Percentiles rank a stretch among this genome's conserved stretches.
These are phyloP conservation scores for Cyathus pygmaeus DNA, from an alignment of 1,284 basidiomycete species.

Conservation along the genomic window DNA sequence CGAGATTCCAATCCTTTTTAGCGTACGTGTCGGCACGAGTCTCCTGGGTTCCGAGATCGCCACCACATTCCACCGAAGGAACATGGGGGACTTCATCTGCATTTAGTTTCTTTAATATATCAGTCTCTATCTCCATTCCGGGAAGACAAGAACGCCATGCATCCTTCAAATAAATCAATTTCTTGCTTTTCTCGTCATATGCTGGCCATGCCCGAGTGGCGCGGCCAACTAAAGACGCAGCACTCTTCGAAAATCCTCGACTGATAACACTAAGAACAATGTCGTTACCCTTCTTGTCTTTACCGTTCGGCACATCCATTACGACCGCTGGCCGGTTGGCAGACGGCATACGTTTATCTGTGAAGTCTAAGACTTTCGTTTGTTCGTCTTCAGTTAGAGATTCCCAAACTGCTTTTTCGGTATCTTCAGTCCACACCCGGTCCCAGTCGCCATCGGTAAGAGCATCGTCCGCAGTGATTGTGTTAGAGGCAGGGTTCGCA, in stretches of 20 bases:
- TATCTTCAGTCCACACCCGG: not conserved
- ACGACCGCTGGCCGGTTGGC: not conserved
- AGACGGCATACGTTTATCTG: not conserved
- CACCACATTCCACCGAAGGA: conserved; percentile 20
- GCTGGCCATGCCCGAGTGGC: conserved; percentile 32
- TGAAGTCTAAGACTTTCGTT: not conserved
- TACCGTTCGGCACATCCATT: conserved; percentile 10
- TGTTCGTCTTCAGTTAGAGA: conserved; percentile 1
- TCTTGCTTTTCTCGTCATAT: conserved; percentile 14
- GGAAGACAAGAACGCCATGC: conserved; percentile 22
- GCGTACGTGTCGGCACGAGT: conserved; percentile 12
- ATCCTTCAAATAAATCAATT: conserved; percentile 32
- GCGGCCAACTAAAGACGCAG: conserved; percentile 20
- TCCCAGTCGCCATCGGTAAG: not conserved
- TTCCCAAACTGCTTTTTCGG: not conserved
- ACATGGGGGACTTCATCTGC: conserved; percentile 14
- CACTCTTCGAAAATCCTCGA: conserved; percentile 21
- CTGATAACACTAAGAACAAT: conserved; percentile 7
- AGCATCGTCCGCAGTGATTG: not conserved
- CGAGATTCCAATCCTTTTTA: conserved; percentile 8
- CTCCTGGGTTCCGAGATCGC: conserved; percentile 15
- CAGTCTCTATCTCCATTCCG: conserved; percentile 21
- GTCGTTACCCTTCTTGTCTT: too few species aligned
- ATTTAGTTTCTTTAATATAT: conserved; percentile 22
- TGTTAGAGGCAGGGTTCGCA: not conserved